Conservation (phyloP, 352 stramenopile genomes). For the Phytopythium kandeliae region DNA sequence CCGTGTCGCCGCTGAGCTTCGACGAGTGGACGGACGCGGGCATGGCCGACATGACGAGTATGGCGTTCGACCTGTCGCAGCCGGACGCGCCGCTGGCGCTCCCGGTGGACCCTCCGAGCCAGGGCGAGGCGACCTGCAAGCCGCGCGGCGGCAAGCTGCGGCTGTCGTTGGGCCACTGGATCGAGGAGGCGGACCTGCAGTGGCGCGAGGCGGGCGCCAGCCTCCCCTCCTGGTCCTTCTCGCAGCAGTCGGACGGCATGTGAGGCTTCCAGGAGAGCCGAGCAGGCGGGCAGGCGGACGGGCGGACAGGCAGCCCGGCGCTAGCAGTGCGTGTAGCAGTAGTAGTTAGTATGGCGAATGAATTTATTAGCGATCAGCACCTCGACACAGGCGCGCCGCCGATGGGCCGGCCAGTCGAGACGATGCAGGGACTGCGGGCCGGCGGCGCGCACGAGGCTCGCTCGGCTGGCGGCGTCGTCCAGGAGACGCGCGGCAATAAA, state of each 20-base stretch:
- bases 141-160: slow-evolving; percentile 16
- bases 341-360: slow-evolving; percentile 1
- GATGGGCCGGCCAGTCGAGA: too few relatives aligned
- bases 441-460: too few relatives aligned
- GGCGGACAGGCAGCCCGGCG: too few relatives aligned
- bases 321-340: not conserved
- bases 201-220: slow-evolving; percentile 43
- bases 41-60: slow-evolving; percentile 39
- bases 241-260: slow-evolving; percentile 27
- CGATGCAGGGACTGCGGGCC: too few relatives aligned
- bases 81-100: slow-evolving; percentile 18
- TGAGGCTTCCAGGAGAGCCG: too few relatives aligned
- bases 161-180: slow-evolving; percentile 46
- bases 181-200: slow-evolving; percentile 49
- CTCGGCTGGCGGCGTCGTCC: too few relatives aligned
- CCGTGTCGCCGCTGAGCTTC: slow-evolving; percentile 49
- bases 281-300: too few relatives aligned
- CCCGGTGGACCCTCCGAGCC: slow-evolving; percentile 1
- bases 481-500: too few relatives aligned
- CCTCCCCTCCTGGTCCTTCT: slow-evolving; percentile 54
- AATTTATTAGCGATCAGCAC: slow-evolving; percentile 3
- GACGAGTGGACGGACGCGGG: slow-evolving; percentile 56
- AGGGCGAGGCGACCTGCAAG: slow-evolving; percentile 11
- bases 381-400: too few relatives aligned
- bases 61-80: slow-evolving; percentile 43